Base-by-base conservation (phyloP, 768 basidiomycete species). In the Lactifluus pinguis region DNA sequence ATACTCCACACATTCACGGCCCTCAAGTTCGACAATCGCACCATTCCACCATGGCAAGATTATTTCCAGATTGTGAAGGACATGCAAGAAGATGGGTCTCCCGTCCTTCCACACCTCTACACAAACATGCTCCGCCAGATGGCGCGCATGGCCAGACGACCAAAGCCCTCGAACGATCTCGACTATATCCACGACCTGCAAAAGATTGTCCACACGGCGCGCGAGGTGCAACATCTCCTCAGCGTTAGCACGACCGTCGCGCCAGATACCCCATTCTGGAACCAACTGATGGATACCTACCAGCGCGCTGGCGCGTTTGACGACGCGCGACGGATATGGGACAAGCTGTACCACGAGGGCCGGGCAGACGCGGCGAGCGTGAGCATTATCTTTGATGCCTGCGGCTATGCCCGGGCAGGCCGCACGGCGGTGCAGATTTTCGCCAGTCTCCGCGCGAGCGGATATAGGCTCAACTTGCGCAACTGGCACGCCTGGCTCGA, bases 271-370 rank as follows among this genome's bases (percentile, higher is more conserved):
- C 55, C 56, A 6, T 65, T 61, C 54, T 62, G 88, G 80, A 95
- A 93, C 69, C 83, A 89, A 67, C 75, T 97, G 62, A 91, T 97
- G 88, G 83, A 91, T 71, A 85, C 90, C 0, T 98, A 95, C 72
- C 84, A 89, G 66, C 85, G 84, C n/a, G 77, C 86, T 7, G 84
- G 83, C 5, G 83, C 83, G 61, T 88, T 86, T 62, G 75, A 73
- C 1, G 87, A 89, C 59, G 84, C 87, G 15, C 86, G 82, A 66
- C 78, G 84, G 39, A 79, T 95, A 3, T 98, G 93, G 92, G 84
- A 92, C 68, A 77, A 77, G 69, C 78, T 91, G 71, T 80, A 80
- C 67, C 67, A 83, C 47, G 74, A 81, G n/a, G 77, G 80, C 17
- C 76, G 74, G 50, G 84, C 80, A 67, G 80, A 86, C 71, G 73